These are phyloP conservation scores for Wickerhamomyces hampshirensis DNA, from an alignment of 805 yeast species.

Conservation along the genomic window DNA sequence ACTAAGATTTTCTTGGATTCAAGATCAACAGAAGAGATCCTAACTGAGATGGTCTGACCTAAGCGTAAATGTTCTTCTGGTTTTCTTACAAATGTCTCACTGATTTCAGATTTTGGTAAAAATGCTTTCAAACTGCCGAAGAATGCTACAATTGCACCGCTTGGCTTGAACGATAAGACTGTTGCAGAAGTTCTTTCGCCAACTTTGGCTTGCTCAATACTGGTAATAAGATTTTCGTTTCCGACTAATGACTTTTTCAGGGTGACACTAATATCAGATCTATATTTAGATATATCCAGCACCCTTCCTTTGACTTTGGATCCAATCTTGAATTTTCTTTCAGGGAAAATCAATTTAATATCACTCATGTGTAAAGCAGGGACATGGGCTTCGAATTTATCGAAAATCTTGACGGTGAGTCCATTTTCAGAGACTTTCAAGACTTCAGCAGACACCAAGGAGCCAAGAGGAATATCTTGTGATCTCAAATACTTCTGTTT, in stretches of 20 bases:
- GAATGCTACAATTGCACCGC: slow-evolving; percentile 81
- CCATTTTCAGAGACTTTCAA: slow-evolving; percentile 57
- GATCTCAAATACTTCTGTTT: slow-evolving; percentile 61
- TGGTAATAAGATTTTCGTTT: slow-evolving; percentile 31
- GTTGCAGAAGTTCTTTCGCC: slow-evolving; percentile 63
- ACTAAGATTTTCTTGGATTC: slow-evolving; percentile 56
- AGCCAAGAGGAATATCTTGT: slow-evolving; percentile 76
- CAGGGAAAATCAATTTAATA: slow-evolving; percentile 79
- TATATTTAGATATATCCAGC: slow-evolving; percentile 40
- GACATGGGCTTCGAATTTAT: slow-evolving; percentile 69
- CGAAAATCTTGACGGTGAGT: slow-evolving; percentile 58
- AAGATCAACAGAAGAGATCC: slow-evolving; percentile 52
- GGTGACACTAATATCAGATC: slow-evolving; percentile 56
- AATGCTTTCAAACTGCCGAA: slow-evolving; percentile 76
- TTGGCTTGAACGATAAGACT: slow-evolving; percentile 61
- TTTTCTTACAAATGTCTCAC: slow-evolving; percentile 76
- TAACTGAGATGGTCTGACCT: slow-evolving; percentile 80
- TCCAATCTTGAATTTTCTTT: slow-evolving; percentile 85
- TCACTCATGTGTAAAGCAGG: slow-evolving; percentile 79
- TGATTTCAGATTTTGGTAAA: slow-evolving; percentile 82
- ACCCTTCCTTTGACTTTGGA: slow-evolving; percentile 74
- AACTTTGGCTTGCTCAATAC: slow-evolving; percentile 51
- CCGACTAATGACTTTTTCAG: slow-evolving; percentile 80
- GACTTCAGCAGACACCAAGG: slow-evolving; percentile 50
- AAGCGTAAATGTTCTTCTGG: slow-evolving; percentile 74